Evolutionary conservation across 495 filamentous ascomycete species (phyloP).

Genomic region (Massariosphaeria phaeospora): DNA sequence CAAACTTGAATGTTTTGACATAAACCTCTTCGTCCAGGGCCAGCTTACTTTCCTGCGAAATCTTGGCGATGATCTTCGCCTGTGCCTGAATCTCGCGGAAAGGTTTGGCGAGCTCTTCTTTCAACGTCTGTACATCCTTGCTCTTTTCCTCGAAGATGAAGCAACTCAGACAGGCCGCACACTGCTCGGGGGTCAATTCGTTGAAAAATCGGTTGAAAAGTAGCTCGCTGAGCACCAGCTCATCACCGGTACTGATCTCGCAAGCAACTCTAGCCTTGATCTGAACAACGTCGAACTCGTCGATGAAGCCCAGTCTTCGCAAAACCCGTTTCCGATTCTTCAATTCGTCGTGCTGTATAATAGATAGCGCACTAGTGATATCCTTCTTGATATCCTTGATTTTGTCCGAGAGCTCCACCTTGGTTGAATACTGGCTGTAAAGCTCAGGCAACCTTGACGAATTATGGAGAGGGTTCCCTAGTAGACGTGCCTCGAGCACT

Average conservation of each 20-base stretch:
- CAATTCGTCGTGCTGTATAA: constrained; percentile 90
- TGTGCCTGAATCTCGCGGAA: constrained; percentile 78
- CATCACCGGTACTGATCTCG: constrained; percentile 91
- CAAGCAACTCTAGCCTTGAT: constrained; percentile 94
- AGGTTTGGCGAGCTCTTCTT: constrained; percentile 79
- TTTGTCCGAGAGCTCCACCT: constrained; percentile 66
- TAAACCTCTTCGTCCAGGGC: constrained; percentile 90
- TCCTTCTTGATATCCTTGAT: constrained; percentile 85
- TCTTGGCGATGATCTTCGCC: constrained; percentile 81
- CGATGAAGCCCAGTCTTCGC: constrained; percentile 90
- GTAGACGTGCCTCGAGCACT: constrained; percentile 84
- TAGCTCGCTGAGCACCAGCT: constrained; percentile 84
- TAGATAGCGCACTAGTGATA: constrained; percentile 72
- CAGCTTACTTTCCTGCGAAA: constrained; percentile 88
- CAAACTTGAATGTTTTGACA: constrained; percentile 75
- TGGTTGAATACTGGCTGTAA: constrained; percentile 76
- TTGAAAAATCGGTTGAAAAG: constrained; percentile 98
- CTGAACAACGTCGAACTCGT: constrained; percentile 88
- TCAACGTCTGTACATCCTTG: constrained; percentile 60
- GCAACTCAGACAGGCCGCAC: constrained; percentile 76
- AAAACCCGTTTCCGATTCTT: constrained; percentile 96
- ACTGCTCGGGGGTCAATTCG: constrained; percentile 79
- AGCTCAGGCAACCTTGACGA: constrained; percentile 75
- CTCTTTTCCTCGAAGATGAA: constrained; percentile 97
- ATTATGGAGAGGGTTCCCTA: constrained; percentile 83